Evolutionary conservation across 1,284 basidiomycete genomes (phyloP), one percentile per base, ranked within the genome.

Genomic region (Microbotryomycetes sp.): DNA sequence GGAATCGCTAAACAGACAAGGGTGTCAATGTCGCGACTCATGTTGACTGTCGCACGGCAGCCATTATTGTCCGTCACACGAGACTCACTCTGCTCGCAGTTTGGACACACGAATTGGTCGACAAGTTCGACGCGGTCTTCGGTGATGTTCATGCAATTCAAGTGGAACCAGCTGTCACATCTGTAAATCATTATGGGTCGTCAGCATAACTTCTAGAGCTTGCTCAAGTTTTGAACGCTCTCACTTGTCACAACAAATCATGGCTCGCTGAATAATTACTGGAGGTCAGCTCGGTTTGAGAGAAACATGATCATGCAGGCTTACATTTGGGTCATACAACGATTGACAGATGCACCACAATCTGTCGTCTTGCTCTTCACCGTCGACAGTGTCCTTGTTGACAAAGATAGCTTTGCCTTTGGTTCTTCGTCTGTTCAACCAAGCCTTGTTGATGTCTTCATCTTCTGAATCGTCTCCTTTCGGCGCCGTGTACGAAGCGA

Each of bases 131-230:
- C 82, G 67, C 85, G 83, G 6, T 83, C 77, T 68, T 91, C 88
- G 25, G 83, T 81, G 80, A 91, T 86, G 45, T 82, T 77, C 28
- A 91, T 84, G 69, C 89, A 92, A 56, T 82, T 80, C 0, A 87
- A 86, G 71, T 92, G 89, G 73, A 89, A 92, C 89, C 89, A 92
- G 66, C 90, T 87, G 71, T 91, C 89, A 74, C 89, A 91, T 30
- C 88, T 89, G 68, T 7, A 50, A 19, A 47, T 4, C 14, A 31
- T 56, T 12, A 4, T 3, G 2, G 26, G 22, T 23, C 28, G 23
- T 14, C 16, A 12, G 1, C 28, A 31, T 26, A 16, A 32, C 2
- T 6, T 16, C 3, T 1, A 22, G 12, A 4, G 4, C 30, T 49
- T 29, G 14, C 23, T 15, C 42, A 32, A 46, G 30, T 46, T 42